Evolutionary conservation across 768 basidiomycete species (phyloP).

Genomic region (Termitomyces sp.): DNA sequence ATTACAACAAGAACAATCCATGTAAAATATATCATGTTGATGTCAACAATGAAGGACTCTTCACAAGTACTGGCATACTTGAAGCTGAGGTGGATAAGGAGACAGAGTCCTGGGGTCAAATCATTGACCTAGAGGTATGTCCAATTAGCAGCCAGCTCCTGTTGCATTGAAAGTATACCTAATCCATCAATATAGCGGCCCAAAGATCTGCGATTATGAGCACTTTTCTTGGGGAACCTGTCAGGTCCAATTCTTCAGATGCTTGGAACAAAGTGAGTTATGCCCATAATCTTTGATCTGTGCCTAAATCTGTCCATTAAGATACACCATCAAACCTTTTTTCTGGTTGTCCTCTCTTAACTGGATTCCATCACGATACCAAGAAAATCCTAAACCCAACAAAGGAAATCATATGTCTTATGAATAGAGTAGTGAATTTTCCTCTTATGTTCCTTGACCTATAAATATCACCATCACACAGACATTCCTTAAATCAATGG

Average conservation of each 20-base stretch:
- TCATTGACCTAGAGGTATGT: conserved; percentile 37
- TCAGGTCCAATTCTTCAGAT: conserved; percentile 55
- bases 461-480: conserved; percentile 58
- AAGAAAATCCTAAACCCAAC: too few relatives aligned
- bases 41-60: conserved; percentile 36
- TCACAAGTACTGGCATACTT: conserved; percentile 29
- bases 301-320: conserved; percentile 16
- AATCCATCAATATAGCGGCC: conserved; percentile 27
- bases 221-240: conserved; percentile 52
- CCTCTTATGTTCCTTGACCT: background rate
- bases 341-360: too few relatives aligned
- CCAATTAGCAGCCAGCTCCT: background rate
- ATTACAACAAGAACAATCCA: conserved; percentile 24
- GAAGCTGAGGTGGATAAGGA: conserved; percentile 22
- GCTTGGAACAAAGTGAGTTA: conserved; percentile 52
- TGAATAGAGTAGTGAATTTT: background rate
- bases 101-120: conserved; percentile 35
- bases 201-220: conserved; percentile 40
- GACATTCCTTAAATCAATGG: conserved; percentile 49
- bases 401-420: conserved; percentile 50
- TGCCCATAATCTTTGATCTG: background rate
- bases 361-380: too few relatives aligned
- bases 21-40: conserved; percentile 41
- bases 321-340: conserved; percentile 63
- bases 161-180: background rate